These are phyloP conservation scores for Arctium lappa DNA, from an alignment of 129 eudicot species.

Conservation along the genomic window DNA sequence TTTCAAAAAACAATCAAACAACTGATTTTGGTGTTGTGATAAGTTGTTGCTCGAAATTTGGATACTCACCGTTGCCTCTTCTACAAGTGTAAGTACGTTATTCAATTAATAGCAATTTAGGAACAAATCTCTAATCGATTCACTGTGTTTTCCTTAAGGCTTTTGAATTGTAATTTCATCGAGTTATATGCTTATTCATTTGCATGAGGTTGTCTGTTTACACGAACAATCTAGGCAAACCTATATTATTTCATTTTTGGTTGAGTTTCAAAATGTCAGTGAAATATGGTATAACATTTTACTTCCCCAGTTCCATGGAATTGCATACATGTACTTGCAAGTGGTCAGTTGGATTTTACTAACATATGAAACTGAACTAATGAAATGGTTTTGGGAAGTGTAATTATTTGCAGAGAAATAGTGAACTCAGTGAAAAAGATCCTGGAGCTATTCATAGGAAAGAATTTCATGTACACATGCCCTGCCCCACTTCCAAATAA, in stretches of 20 bases:
- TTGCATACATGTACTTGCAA: background rate
- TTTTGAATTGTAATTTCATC: background rate
- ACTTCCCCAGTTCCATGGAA: background rate
- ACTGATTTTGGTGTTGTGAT: too few relatives aligned
- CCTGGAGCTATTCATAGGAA: too few relatives aligned
- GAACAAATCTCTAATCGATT: background rate
- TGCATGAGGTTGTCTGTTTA: background rate
- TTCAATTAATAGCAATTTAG: too few relatives aligned
- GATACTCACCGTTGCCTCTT: too few relatives aligned
- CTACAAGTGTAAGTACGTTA: too few relatives aligned
- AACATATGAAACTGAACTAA: conserved; percentile 1
- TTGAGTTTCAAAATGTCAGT: background rate
- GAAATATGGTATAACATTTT: background rate
- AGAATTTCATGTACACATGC: too few relatives aligned
- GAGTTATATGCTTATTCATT: background rate
- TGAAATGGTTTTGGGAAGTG: background rate
- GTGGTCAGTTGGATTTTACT: background rate
- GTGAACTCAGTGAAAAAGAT: too few relatives aligned
- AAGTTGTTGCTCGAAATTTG: too few relatives aligned
- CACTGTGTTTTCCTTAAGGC: background rate
- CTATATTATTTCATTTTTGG: background rate
- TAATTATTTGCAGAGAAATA: too few relatives aligned
- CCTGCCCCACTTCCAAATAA: too few relatives aligned
- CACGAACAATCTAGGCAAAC: background rate
- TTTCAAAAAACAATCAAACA: too few relatives aligned